Conservation (phyloP, 2,329 filamentous ascomycete species). For the Sordariomycetes sp. region DNA sequence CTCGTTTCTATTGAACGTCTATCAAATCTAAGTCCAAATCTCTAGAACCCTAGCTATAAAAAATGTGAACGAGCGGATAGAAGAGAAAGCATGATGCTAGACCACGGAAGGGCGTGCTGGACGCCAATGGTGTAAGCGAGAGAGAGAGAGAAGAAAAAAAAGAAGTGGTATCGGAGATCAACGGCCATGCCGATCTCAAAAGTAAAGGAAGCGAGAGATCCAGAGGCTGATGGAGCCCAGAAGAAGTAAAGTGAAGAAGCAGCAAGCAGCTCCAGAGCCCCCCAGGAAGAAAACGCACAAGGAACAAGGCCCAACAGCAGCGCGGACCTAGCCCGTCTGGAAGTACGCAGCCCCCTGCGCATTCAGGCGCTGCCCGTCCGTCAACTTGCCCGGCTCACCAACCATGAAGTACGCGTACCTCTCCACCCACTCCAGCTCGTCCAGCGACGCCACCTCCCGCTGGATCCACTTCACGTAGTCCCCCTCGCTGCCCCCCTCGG, state of each 20-base stretch:
- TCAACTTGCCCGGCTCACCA: neutral
- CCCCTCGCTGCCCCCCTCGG: slow-evolving; percentile 25
- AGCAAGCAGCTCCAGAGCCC: neutral
- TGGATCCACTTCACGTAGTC: slow-evolving; percentile 28
- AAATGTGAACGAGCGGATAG: neutral
- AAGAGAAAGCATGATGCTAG: neutral
- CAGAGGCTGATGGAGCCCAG: neutral
- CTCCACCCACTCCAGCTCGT: slow-evolving; percentile 33
- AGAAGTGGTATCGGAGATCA: neutral
- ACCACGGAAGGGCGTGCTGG: neutral
- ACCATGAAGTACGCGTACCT: slow-evolving; percentile 45
- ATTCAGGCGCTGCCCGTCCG: slow-evolving; percentile 11
- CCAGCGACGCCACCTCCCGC: slow-evolving; percentile 31
- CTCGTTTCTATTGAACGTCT: neutral
- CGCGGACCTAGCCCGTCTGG: neutral
- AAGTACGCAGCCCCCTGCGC: slow-evolving; percentile 28
- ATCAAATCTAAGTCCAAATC: neutral
- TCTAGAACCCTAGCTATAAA: neutral
- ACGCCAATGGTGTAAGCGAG: slow-evolving; percentile 1
- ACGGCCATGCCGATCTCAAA: neutral
- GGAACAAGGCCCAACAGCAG: neutral
- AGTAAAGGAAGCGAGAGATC: neutral
- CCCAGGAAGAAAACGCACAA: neutral
- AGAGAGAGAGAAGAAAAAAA: neutral
- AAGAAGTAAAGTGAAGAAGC: neutral